phyloP scores from a whole-genome alignment of 2,329 filamentous ascomycete species.

The Pezizomycotina sp. region DNA sequence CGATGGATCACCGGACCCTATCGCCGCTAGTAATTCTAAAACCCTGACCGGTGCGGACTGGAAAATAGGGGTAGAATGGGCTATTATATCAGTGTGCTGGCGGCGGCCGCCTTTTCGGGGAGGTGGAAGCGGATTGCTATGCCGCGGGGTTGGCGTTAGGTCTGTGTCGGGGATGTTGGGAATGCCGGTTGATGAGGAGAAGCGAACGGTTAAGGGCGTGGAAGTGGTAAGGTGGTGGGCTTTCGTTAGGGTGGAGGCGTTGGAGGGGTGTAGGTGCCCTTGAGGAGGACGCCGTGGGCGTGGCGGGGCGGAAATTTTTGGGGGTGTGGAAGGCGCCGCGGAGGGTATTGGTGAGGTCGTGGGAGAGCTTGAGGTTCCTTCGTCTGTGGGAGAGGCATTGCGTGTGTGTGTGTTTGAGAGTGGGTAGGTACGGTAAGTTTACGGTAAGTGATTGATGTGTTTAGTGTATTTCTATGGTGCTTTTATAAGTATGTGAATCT shows the following conservation, averaged over 20 bases:
- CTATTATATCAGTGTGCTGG: constrained; percentile 41
- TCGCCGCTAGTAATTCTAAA: constrained; percentile 34
- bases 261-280: constrained; percentile 38
- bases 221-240: constrained; percentile 36
- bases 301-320: too few relatives aligned
- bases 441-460: too few relatives aligned
- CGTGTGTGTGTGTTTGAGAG: too few relatives aligned
- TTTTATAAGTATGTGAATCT: too few relatives aligned
- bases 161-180: constrained; percentile 37
- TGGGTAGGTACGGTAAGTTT: too few relatives aligned
- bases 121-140: too few relatives aligned
- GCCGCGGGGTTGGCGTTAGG: constrained; percentile 34
- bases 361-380: too few relatives aligned
- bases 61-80: constrained; percentile 39
- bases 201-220: constrained; percentile 36
- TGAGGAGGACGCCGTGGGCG: constrained; percentile 38
- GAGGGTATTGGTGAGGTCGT: too few relatives aligned
- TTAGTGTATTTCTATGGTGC: too few relatives aligned
- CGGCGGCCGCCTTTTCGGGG: constrained; percentile 33
- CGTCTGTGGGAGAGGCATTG: too few relatives aligned
- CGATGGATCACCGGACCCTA: constrained; percentile 27
- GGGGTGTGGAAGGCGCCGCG: too few relatives aligned
- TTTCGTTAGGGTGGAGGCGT: constrained; percentile 32
- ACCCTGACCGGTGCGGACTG: constrained; percentile 38
- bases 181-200: constrained; percentile 38